A percentile compares a stretch with the other conserved stretches of the same genome.
Conservation (phyloP, 805 yeast species). For the Maudiozyma bulderi region DNA sequence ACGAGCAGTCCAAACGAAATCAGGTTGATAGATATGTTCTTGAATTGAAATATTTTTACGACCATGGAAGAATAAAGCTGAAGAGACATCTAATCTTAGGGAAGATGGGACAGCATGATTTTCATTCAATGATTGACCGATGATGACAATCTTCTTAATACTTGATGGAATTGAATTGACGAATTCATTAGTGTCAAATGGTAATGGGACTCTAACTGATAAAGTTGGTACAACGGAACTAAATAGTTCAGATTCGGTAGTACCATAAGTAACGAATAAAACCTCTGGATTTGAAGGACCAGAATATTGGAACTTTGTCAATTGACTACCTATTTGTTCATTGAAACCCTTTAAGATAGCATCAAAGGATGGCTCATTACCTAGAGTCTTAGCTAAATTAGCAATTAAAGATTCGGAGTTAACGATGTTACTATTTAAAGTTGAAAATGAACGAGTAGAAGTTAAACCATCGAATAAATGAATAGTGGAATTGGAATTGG, state of each 20-base stretch:
- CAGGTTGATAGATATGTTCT: constrained; percentile 44
- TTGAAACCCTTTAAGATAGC: constrained; percentile 22
- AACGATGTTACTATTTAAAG: constrained; percentile 9
- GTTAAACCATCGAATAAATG: constrained; percentile 77
- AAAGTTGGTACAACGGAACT: constrained; percentile 48
- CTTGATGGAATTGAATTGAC: constrained; percentile 47
- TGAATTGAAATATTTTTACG: constrained; percentile 32
- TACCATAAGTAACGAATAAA: constrained; percentile 76
- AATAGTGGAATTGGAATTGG: constrained; percentile 37
- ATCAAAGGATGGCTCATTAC: constrained; percentile 15
- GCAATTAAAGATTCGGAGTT: constrained; percentile 7
- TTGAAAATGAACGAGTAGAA: constrained; percentile 16
- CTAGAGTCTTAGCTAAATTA: constrained; percentile 7
- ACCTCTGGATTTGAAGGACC: constrained; percentile 48
- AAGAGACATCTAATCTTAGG: constrained; percentile 63
- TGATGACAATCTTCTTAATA: constrained; percentile 51
- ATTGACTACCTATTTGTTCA: constrained; percentile 15
- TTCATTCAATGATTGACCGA: constrained; percentile 44
- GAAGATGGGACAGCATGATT: constrained; percentile 28
- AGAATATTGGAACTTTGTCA: constrained; percentile 38
- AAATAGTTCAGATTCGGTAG: constrained; percentile 52
- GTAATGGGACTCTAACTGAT: constrained; percentile 67
- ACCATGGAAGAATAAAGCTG: constrained; percentile 49
- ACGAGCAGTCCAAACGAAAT: constrained; percentile 47
- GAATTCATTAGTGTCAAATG: constrained; percentile 61